Evolutionary conservation across 2,329 filamentous ascomycete genomes (phyloP), one percentile per base, ranked within the genome.

Genomic region (Tolypocladium nubicola): DNA sequence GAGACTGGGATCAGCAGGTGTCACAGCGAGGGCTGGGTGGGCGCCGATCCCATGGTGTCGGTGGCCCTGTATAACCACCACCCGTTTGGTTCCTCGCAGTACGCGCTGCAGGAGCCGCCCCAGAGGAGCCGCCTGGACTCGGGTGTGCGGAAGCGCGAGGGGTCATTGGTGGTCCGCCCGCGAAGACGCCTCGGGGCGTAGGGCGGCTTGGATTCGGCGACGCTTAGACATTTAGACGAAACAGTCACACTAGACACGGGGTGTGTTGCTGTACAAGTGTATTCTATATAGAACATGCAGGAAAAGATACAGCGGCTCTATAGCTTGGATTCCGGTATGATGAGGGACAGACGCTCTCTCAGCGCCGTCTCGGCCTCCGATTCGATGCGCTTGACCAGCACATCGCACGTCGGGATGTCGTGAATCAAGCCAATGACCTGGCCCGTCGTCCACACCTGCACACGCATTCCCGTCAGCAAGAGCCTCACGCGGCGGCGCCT

Each of bases 341-440:
- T 74, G 54, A 89, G 73, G 33, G 77, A 70, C 55, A 80, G 75
- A 60, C 81, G 82, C 66, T 84, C 81, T 66, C 74, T 79, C 61
- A 92, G 74, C 4, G 86, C 78, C 58, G 82, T 78, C 68, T 87
- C 80, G 0, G 89, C 89, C 71, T 93, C 89, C 69, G 78, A 85
- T 76, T 92, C 88, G 64, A 94, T 92, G 58, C 89, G 81, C 63
- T 77, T 77, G 11, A 91, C 75, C 33, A 94, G 75, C 1, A 75
- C 84, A 52, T 81, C 80, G 67, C 89, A 93, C 0, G 86, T 89
- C 10, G 88, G 88, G 56, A 92, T 89, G 65, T 94, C 89, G 64
- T 93, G 84, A 61, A 94, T 94, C 57, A 94, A 71, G 7, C 89
- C 89, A 63, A 99, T 96, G 63, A 97, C 93, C 71, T 97, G 93